Percentiles rank a stretch among this genome's conserved stretches.
phyloP scores from a whole-genome alignment of 371 early-diverging fungal genomes.

The Circinella umbellata region DNA sequence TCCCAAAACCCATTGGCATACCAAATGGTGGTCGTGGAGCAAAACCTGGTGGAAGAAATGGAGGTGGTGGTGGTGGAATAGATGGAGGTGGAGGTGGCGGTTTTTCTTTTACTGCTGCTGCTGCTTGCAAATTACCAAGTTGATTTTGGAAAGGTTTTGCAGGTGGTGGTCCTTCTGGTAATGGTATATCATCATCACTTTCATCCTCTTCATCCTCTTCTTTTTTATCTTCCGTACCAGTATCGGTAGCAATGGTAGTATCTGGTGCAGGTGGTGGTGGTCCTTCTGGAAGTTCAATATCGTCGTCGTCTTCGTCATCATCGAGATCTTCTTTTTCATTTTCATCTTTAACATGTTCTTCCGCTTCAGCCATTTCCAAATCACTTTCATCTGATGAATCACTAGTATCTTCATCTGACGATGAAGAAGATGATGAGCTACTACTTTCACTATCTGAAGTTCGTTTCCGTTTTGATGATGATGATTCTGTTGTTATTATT shows the following conservation, averaged over 20 bases:
- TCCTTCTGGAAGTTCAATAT: slow-evolving; percentile 23
- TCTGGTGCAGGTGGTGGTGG: slow-evolving; percentile 10
- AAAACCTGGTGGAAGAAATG: slow-evolving; percentile 1
- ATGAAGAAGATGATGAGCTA: neutral
- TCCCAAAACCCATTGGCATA: slow-evolving; percentile 11
- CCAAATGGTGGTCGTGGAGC: slow-evolving; percentile 3
- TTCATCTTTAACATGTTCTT: neutral
- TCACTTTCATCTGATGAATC: slow-evolving; percentile 19
- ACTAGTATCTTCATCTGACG: slow-evolving; percentile 22
- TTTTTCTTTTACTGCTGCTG: slow-evolving; percentile 17
- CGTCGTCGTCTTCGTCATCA: slow-evolving; percentile 15
- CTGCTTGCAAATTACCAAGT: slow-evolving; percentile 25
- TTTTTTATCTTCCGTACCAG: slow-evolving; percentile 6
- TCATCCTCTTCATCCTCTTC: slow-evolving; percentile 36
- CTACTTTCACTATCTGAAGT: slow-evolving; percentile 1
- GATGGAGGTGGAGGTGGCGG: slow-evolving; percentile 22
- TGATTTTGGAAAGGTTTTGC: slow-evolving; percentile 39
- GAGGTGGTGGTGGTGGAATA: slow-evolving; percentile 14
- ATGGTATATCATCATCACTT: slow-evolving; percentile 50
- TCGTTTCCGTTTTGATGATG: neutral
- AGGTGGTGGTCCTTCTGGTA: slow-evolving; percentile 53
- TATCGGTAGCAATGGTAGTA: no score
- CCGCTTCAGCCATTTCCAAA: slow-evolving; percentile 6
- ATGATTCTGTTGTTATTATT: neutral
- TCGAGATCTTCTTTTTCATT: slow-evolving; percentile 13